Evolutionary conservation across 345 rosid genomes (phyloP).

Genomic region (Jatropha curcas): DNA sequence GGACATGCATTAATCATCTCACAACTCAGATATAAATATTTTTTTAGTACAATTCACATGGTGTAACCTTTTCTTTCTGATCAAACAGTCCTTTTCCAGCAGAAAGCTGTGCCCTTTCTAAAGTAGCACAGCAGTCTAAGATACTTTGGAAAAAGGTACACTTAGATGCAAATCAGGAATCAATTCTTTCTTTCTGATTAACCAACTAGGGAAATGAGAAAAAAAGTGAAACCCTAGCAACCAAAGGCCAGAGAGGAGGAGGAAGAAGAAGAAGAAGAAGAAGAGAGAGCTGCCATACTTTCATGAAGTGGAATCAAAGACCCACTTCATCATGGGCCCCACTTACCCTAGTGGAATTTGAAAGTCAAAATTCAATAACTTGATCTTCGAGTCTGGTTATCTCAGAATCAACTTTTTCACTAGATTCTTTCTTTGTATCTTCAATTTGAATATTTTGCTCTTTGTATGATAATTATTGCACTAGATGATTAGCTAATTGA

Average conservation of each 20-base stretch:
- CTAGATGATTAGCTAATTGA: too few relatives aligned
- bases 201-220: conserved; percentile 19
- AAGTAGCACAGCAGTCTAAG: conserved; percentile 32
- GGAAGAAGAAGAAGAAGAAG: too few relatives aligned
- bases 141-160: conserved; percentile 29
- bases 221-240: not conserved
- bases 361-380: conserved; percentile 17
- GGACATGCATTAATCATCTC: not conserved
- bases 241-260: not conserved
- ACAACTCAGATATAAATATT: not conserved
- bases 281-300: too few relatives aligned
- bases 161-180: conserved; percentile 25
- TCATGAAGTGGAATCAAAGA: conserved; percentile 1
- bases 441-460: not conserved
- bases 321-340: conserved; percentile 19
- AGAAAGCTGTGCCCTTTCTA: conserved; percentile 24
- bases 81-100: conserved; percentile 16
- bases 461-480: too few relatives aligned
- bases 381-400: conserved; percentile 7
- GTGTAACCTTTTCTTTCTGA: conserved; percentile 3
- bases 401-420: conserved; percentile 17
- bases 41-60: not conserved
- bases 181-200: conserved; percentile 31
- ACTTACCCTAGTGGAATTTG: not conserved
- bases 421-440: conserved; percentile 16